These are phyloP conservation scores for Trametes polyzona DNA, from an alignment of 1,284 basidiomycete species.

Conservation along the genomic window DNA sequence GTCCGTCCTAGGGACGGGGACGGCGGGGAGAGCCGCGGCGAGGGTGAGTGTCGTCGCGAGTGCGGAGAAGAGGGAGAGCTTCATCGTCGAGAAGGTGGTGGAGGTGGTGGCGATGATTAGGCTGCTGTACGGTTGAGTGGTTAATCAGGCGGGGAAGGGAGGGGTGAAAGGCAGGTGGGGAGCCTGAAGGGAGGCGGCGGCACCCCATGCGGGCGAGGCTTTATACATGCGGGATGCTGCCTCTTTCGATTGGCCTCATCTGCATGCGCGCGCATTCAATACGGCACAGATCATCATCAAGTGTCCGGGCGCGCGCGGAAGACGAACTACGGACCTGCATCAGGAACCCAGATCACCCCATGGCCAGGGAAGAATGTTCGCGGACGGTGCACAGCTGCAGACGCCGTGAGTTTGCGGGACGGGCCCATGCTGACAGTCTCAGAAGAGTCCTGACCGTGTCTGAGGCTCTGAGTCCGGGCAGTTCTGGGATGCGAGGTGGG, in stretches of 20 bases:
- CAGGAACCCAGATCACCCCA: slow-evolving; percentile 10
- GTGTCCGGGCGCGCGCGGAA: background rate
- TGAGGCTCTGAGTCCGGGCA: background rate
- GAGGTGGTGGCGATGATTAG: slow-evolving; percentile 8
- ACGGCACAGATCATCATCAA: background rate
- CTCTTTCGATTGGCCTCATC: background rate
- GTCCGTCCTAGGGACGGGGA: slow-evolving; percentile 1
- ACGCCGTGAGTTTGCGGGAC: background rate
- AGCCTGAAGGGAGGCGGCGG: background rate
- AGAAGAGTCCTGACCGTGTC: too few relatives aligned
- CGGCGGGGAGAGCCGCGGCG: slow-evolving; percentile 10
- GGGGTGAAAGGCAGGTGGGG: background rate
- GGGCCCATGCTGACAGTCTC: background rate
- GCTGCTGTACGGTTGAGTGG: slow-evolving; percentile 2
- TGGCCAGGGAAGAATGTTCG: background rate
- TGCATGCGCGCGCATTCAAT: background rate
- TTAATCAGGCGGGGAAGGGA: background rate
- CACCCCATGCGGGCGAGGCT: background rate
- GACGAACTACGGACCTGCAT: background rate
- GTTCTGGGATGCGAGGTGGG: background rate
- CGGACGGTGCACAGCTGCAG: background rate
- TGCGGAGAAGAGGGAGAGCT: slow-evolving; percentile 20
- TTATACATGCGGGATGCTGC: slow-evolving; percentile 4
- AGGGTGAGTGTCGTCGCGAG: slow-evolving; percentile 14
- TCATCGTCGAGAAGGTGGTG: slow-evolving; percentile 15